These are phyloP conservation scores for Stephania japonica DNA, from an alignment of 164 flowering plant species.

Conservation along the genomic window DNA sequence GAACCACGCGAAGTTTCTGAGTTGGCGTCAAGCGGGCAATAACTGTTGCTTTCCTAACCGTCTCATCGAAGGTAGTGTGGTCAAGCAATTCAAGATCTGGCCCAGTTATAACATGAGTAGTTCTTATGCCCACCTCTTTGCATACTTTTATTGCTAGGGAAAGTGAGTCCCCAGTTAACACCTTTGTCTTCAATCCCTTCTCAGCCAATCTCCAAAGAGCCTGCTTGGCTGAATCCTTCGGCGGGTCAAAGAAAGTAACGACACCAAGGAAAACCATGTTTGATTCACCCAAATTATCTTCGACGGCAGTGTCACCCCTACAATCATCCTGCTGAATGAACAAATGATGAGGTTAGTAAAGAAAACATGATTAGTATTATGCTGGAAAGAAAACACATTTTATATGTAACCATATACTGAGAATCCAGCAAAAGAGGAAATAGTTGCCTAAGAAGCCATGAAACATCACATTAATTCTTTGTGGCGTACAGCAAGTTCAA, in stretches of 20 bases:
- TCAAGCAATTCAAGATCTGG: conserved; percentile 64
- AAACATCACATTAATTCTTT: too few species aligned
- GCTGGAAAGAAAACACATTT: neutral
- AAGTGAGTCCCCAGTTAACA: conserved; percentile 67
- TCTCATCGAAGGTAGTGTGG: conserved; percentile 52
- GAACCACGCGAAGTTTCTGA: conserved; percentile 67
- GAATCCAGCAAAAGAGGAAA: too few species aligned
- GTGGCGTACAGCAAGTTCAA: too few species aligned
- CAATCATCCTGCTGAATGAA: conserved; percentile 30
- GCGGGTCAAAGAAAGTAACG: conserved; percentile 67
- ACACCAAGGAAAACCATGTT: conserved; percentile 70
- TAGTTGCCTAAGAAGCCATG: too few species aligned
- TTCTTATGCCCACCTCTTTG: conserved; percentile 68
- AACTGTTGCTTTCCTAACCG: conserved; percentile 55
- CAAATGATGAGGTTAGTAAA: neutral
- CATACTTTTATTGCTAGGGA: conserved; percentile 58
- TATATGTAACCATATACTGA: neutral
- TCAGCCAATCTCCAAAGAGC: conserved; percentile 63
- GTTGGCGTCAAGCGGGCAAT: conserved; percentile 75
- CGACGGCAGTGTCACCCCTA: neutral
- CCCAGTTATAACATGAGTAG: conserved; percentile 60
- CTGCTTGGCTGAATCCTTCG: conserved; percentile 77
- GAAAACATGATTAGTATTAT: neutral
- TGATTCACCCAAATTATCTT: conserved; percentile 37
- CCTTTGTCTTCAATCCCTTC: conserved; percentile 72